A percentile compares a stretch with the other conserved stretches of the same genome.
phyloP scores from a whole-genome alignment of 805 yeast genomes.

The Clavispora vitiphila region DNA sequence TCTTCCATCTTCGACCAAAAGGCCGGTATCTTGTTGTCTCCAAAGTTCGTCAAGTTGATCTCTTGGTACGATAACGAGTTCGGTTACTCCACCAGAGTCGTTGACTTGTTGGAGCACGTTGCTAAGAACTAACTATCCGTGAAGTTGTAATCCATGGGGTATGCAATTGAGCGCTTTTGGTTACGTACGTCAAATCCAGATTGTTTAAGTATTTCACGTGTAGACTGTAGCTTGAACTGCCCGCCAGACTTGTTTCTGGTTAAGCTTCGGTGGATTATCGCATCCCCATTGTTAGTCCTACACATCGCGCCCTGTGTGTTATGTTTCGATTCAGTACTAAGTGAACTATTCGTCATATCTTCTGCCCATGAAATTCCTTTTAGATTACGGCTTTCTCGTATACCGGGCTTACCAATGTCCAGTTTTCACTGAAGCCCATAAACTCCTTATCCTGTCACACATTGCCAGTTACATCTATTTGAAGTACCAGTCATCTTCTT shows the following conservation, averaged over 20 bases:
- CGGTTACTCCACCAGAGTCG: slow-evolving; percentile 96
- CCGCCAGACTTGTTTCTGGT: too few relatives aligned
- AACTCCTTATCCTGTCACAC: slow-evolving; percentile 1
- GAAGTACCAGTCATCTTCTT: slow-evolving; percentile 7
- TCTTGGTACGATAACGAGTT: slow-evolving; percentile 96
- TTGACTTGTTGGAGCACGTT: slow-evolving; percentile 78
- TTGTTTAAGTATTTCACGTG: not conserved
- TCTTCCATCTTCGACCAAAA: slow-evolving; percentile 87
- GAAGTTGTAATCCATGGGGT: slow-evolving; percentile 9
- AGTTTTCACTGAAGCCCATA: slow-evolving; percentile 3
- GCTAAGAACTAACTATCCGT: slow-evolving; percentile 40
- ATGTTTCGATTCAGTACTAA: not conserved
- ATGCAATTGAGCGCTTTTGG: not conserved
- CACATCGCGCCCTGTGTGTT: not conserved
- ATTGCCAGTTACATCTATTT: slow-evolving; percentile 9
- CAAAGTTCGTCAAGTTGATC: slow-evolving; percentile 84
- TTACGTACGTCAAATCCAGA: not conserved
- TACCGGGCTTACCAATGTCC: slow-evolving; percentile 7
- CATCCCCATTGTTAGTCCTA: too few relatives aligned
- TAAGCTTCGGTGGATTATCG: too few relatives aligned
- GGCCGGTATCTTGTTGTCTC: slow-evolving; percentile 86
- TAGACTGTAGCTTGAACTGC: too few relatives aligned
- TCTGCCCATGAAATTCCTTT: slow-evolving; percentile 6
- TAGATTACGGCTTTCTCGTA: slow-evolving; percentile 7
- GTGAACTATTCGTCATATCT: not conserved